Conservation (phyloP, 1,284 basidiomycete species). For the Ceratobasidium sp. region DNA sequence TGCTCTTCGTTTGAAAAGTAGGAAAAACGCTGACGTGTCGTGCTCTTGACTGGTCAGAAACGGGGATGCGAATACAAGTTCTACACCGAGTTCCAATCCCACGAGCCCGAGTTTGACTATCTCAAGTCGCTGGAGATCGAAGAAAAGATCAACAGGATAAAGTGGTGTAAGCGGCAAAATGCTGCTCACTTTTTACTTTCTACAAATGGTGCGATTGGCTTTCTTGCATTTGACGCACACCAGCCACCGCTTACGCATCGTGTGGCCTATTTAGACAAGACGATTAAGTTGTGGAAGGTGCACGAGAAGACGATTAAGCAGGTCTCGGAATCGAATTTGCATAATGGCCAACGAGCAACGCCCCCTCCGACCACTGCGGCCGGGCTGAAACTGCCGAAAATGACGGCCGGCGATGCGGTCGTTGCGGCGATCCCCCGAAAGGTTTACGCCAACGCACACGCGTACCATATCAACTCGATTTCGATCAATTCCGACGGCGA, state of each 20-base stretch:
- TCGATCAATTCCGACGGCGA: constrained; percentile 99
- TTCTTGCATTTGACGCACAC: constrained; percentile 31
- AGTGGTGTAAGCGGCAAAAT: constrained; percentile 99
- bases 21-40: constrained; percentile 21
- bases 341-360: constrained; percentile 78
- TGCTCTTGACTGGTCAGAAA: constrained; percentile 71
- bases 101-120: constrained; percentile 99
- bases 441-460: constrained; percentile 99
- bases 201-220: constrained; percentile 82
- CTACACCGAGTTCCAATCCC: constrained; percentile 99
- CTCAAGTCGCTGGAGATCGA: constrained; percentile 99
- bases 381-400: constrained; percentile 85
- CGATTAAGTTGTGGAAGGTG: constrained; percentile 99
- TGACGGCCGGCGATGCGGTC: constrained; percentile 96
- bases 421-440: constrained; percentile 98
- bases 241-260: constrained; percentile 21
- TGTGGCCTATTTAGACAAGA: constrained; percentile 82
- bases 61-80: constrained; percentile 99
- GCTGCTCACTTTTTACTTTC: constrained; percentile 96
- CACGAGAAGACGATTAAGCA: constrained; percentile 98
- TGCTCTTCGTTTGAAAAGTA: neutral
- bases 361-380: constrained; percentile 69
- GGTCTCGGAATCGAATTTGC: constrained; percentile 96
- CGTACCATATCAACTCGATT: constrained; percentile 99
- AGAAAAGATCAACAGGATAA: constrained; percentile 99